phyloP scores from a whole-genome alignment of 2,329 filamentous ascomycete genomes.

The Sporothrix protearum region DNA sequence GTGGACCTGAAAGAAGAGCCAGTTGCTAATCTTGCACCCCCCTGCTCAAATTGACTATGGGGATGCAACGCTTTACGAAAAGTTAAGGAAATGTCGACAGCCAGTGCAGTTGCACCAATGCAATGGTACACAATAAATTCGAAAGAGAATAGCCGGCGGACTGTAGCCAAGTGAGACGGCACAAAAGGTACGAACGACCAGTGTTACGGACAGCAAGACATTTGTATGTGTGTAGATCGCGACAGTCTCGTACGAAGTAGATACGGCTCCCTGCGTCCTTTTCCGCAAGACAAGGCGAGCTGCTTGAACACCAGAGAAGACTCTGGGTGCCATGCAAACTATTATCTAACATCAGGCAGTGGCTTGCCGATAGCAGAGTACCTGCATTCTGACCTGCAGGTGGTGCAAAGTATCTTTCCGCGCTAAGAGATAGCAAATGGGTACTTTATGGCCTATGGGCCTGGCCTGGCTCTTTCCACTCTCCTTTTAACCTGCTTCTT shows the following conservation, averaged over 20 bases:
- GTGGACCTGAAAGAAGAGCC: background rate
- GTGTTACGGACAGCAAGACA: background rate
- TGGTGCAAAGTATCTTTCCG: background rate
- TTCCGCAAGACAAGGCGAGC: background rate
- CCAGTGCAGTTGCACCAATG: background rate
- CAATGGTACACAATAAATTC: background rate
- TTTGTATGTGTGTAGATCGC: background rate
- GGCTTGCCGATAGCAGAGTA: background rate
- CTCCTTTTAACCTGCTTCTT: background rate
- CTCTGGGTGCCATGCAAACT: background rate
- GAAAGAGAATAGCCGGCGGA: conserved; percentile 9
- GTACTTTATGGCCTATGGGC: background rate
- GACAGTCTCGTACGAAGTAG: background rate
- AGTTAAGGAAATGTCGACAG: conserved; percentile 4
- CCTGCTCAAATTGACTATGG: background rate
- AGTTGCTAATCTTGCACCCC: conserved; percentile 1
- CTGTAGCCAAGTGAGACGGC: background rate
- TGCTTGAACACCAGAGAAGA: background rate
- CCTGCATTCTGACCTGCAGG: background rate
- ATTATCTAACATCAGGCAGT: background rate
- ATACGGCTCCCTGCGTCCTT: background rate
- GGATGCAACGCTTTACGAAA: conserved; percentile 11
- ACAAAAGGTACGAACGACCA: background rate
- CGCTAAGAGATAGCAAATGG: background rate
- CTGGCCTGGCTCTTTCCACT: background rate